phyloP scores from a whole-genome alignment of 805 yeast species.

The Yarrowia sp. region DNA sequence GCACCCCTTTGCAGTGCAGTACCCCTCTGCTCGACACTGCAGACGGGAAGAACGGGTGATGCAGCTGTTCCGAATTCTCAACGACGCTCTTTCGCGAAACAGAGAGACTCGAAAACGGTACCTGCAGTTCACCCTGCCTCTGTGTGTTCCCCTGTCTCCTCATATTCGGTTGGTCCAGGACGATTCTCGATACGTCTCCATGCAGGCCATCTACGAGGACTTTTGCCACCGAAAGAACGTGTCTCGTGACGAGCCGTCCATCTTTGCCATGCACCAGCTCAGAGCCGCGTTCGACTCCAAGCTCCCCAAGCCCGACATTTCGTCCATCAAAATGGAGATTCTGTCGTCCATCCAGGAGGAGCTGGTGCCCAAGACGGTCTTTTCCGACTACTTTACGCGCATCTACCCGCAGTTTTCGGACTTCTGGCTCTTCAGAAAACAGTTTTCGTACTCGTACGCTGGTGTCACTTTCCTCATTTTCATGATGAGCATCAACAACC shows the following conservation, averaged over 20 bases:
- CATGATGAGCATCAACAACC: constrained; percentile 89
- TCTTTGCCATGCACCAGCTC: constrained; percentile 81
- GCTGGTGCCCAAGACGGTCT: constrained; percentile 82
- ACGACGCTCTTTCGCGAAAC: constrained; percentile 76
- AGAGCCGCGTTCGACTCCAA: constrained; percentile 94
- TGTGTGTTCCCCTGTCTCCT: constrained; percentile 92
- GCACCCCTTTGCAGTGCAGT: constrained; percentile 94
- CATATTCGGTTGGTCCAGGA: constrained; percentile 90
- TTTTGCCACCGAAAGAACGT: constrained; percentile 76
- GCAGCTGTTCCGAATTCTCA: constrained; percentile 89
- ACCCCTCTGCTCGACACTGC: constrained; percentile 96
- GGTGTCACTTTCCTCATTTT: constrained; percentile 90
- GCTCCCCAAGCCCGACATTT: constrained; percentile 88
- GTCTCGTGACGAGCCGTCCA: constrained; percentile 87
- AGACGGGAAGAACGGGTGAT: constrained; percentile 94
- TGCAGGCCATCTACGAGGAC: constrained; percentile 87
- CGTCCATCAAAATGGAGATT: constrained; percentile 89
- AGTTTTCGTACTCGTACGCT: constrained; percentile 93
- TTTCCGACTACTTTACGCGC: constrained; percentile 76
- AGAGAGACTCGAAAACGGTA: constrained; percentile 89
- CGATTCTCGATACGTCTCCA: constrained; percentile 73
- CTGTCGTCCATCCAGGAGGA: constrained; percentile 86
- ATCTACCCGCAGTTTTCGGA: constrained; percentile 83
- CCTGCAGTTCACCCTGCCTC: constrained; percentile 83
- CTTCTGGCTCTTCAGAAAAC: constrained; percentile 96